A percentile compares a stretch with the other conserved stretches of the same genome.
phyloP scores from a whole-genome alignment of 371 early-diverging fungal genomes.

The Batkoa obscura region DNA sequence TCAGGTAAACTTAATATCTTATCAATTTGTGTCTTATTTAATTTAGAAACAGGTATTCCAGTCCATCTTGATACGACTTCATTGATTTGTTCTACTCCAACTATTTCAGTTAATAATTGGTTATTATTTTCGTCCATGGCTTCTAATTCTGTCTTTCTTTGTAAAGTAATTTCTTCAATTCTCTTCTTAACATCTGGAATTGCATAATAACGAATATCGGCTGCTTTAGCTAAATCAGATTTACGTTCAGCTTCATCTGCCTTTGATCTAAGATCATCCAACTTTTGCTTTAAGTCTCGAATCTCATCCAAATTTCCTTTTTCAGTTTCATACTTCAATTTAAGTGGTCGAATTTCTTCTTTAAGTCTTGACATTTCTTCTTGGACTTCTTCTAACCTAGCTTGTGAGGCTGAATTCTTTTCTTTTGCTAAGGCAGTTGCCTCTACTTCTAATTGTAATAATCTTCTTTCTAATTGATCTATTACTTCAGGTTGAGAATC shows the following conservation, averaged over 20 bases:
- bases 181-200: slow-evolving; percentile 61
- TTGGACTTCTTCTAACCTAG: slow-evolving; percentile 53
- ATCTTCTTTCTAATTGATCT: slow-evolving; percentile 76
- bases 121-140: slow-evolving; percentile 25
- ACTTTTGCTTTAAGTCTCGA: slow-evolving; percentile 61
- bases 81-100: slow-evolving; percentile 70
- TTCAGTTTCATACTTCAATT: slow-evolving; percentile 66
- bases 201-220: slow-evolving; percentile 72
- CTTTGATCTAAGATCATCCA: slow-evolving; percentile 70
- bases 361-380: slow-evolving; percentile 64
- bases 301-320: slow-evolving; percentile 72
- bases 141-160: slow-evolving; percentile 16
- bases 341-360: slow-evolving; percentile 76
- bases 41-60: slow-evolving; percentile 66
- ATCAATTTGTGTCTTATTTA: slow-evolving; percentile 60
- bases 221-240: slow-evolving; percentile 49
- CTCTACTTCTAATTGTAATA: slow-evolving; percentile 81
- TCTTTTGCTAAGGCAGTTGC: slow-evolving; percentile 83
- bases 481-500: slow-evolving; percentile 92
- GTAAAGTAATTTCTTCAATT: slow-evolving; percentile 24
- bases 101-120: slow-evolving; percentile 48
- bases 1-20: slow-evolving; percentile 60
- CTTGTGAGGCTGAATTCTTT: slow-evolving; percentile 61
- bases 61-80: slow-evolving; percentile 76
- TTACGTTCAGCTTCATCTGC: slow-evolving; percentile 67